Evolutionary conservation across 2,329 filamentous ascomycete species (phyloP).

Genomic region (Paecilomyces sp.): DNA sequence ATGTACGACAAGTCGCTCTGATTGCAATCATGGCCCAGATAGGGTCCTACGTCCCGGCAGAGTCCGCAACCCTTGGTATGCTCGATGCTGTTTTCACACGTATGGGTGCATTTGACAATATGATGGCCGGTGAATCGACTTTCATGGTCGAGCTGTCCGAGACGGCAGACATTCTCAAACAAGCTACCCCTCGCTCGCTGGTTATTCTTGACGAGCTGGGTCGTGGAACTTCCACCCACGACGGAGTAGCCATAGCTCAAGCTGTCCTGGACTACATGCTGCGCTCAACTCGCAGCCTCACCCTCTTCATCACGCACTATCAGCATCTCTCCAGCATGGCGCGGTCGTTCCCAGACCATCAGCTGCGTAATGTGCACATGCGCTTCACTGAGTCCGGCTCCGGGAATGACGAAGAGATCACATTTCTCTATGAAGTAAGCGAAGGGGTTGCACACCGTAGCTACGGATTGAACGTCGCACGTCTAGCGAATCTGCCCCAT

Average conservation of each 20-base stretch:
- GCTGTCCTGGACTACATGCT: constrained; percentile 83
- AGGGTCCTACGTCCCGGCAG: constrained; percentile 86
- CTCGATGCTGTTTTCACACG: constrained; percentile 90
- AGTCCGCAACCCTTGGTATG: constrained; percentile 66
- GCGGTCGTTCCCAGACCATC: constrained; percentile 56
- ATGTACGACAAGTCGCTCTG: constrained; percentile 85
- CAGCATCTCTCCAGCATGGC: constrained; percentile 74
- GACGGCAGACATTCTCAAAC: constrained; percentile 82
- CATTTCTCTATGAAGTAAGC: constrained; percentile 87
- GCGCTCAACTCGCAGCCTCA: constrained; percentile 65
- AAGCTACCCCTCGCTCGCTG: constrained; percentile 74
- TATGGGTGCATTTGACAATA: constrained; percentile 93
- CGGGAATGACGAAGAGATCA: constrained; percentile 67
- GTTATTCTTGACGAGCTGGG: constrained; percentile 94
- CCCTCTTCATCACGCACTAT: constrained; percentile 97
- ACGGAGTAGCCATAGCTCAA: constrained; percentile 91
- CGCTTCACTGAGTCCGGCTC: constrained; percentile 58
- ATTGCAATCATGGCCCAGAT: constrained; percentile 92
- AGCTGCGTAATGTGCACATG: constrained; percentile 89
- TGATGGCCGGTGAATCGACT: constrained; percentile 87
- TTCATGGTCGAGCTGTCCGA: constrained; percentile 98
- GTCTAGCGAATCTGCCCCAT: constrained; percentile 72
- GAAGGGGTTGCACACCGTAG: constrained; percentile 89
- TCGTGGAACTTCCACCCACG: constrained; percentile 86
- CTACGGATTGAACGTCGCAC: constrained; percentile 89